Evolutionary conservation across 208 protist species (phyloP), one percentile per base, ranked within the genome.

Genomic region (Leptomonas seymouri): DNA sequence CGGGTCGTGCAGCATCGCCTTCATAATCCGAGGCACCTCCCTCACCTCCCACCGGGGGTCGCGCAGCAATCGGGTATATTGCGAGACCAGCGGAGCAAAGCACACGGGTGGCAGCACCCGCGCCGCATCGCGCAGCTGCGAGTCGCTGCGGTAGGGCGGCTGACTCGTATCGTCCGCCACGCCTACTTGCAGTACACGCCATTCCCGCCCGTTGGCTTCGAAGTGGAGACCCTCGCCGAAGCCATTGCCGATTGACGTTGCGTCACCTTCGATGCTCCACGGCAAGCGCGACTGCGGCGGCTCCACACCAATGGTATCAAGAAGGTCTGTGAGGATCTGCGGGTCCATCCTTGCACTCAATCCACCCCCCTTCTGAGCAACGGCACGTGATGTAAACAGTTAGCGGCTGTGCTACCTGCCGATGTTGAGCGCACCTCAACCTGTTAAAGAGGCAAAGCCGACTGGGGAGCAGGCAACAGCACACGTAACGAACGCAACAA

Each of bases 1-100:
- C 15, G 82, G 75, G 59, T 93, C 84, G 65, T 82, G 34, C 34
- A 93, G 76, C 74, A 95, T 87, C 25, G 71, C 74, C 11, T 51
- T 39, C 65, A 93, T 89, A 8, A 93, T 70, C 11, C 41, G 18
- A 42, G 79, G 79, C 60, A 82, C 78, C 31, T 77, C 54, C 25
- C n/a, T 27, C 58, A 87, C 66, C 30, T 56, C 60, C 65, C 80
- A 70, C 23, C 55, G 63, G 7, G 70, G 68, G 59, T 79, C 75
- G 6, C 78, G 56, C 61, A 87, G 66, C 51, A 69, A 41, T 20
- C 62, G 54, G 16, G 65, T 65, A 73, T 85, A 87, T 62, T 78
- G 71, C 21, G 59, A 76, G 9, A 84, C 64, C 8, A 72, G 64
- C 2, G 67, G 69, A 4, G 81, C 74, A 60, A 60, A 74, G 53